Base-by-base conservation (phyloP, 257 asterid genomes). In the Salvia hispanica region DNA sequence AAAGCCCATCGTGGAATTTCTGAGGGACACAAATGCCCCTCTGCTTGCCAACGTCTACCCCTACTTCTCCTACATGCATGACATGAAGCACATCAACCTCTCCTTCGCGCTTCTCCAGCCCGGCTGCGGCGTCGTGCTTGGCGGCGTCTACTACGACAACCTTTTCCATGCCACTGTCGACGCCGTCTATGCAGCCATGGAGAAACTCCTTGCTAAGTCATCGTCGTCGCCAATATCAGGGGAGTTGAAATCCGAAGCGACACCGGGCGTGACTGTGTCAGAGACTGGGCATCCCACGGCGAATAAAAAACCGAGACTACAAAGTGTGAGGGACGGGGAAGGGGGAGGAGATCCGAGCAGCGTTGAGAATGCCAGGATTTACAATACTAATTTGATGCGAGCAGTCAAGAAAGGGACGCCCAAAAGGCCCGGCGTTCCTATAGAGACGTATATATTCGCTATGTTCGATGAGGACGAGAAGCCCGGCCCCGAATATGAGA, bases 391-490 rank as follows among this genome's bases (percentile, higher is more conserved):
- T 58, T 48, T 75, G 76, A 47, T 75, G 6, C 47, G 47, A 18
- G 21, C 0, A 39, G 79, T 57, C 9, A 75, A 25, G 10, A n/a
- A 9, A 9, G 79, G 79, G 11, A 75, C 65, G 4, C 65, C 65
- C 7, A 59, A 3, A 5, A 59, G 65, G 46, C 65, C 65, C 0
- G 4, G 39, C 34, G 12, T 1, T 0, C 65, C 50, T 0, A 59
- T 75, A 0, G 72, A 75, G 9, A 58, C 79, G 0, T 75, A 75
- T 31, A 18, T 75, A 3, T 75, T 75, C 15, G 76, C 68, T 3
- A 43, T 63, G 76, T 50, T 47, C 33, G 72, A 73, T 66, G 73
- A 73, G 31, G 21, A 66, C 66, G 43, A 3, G 73, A 66, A 64
- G 76, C 33, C 12, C 9, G 25, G 12, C 2, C 12, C 18, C 1